Conservation (phyloP, 768 basidiomycete genomes). For the Gymnopilus dilepis region DNA sequence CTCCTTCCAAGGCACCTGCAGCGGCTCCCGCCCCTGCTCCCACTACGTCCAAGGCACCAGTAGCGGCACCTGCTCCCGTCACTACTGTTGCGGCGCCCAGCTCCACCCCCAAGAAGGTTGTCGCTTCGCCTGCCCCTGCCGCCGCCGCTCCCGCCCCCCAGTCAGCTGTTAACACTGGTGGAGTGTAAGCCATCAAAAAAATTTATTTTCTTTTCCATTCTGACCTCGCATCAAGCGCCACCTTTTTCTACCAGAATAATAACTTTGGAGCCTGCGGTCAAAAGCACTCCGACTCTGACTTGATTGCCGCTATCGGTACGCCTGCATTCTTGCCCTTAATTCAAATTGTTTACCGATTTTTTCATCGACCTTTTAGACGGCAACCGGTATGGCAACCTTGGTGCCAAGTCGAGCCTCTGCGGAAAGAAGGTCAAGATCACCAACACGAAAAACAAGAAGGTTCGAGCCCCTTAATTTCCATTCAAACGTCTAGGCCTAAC, state of each 20-base stretch:
- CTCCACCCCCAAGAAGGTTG: conserved; percentile 11
- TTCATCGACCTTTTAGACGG: conserved; percentile 43
- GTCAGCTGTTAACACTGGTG: conserved; percentile 40
- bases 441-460: conserved; percentile 62
- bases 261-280: conserved; percentile 82
- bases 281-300: conserved; percentile 56
- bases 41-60: conserved; percentile 22
- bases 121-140: conserved; percentile 20
- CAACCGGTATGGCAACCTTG: conserved; percentile 54
- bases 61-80: conserved; percentile 11
- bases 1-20: conserved; percentile 16
- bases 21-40: conserved; percentile 16
- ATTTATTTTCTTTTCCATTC: conserved; percentile 7
- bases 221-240: conserved; percentile 48
- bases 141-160: conserved; percentile 20
- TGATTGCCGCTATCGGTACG: conserved; percentile 70
- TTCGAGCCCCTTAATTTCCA: conserved; percentile 19
- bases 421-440: conserved; percentile 67
- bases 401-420: conserved; percentile 60
- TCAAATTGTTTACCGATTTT: conserved; percentile 7
- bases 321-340: conserved; percentile 18
- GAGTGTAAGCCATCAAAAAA: conserved; percentile 46
- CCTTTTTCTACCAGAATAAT: conserved; percentile 74
- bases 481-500: conserved; percentile 5
- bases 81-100: conserved; percentile 14